Base-by-base conservation (phyloP, 1,284 basidiomycete species). In the Omphalotus olearius region DNA sequence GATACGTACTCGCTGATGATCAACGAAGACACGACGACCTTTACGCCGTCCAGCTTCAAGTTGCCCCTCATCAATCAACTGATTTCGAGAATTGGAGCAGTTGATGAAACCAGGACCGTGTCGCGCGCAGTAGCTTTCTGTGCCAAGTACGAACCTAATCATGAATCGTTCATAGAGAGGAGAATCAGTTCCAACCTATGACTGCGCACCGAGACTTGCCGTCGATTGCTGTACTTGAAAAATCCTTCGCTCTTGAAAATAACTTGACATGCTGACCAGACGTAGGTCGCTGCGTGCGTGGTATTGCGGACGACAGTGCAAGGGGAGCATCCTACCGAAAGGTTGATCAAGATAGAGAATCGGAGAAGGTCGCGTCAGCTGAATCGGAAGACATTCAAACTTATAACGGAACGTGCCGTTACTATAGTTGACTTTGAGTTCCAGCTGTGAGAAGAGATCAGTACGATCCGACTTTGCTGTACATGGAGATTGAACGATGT, bases 261-360 rank as follows among this genome's bases (percentile, higher is more conserved):
- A 14, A 72, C 60, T 55, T 79, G 76, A 50, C 78, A 62, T 2
- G 66, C 66, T 6, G 60, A 39, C 57, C 57, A 59, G 5, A 57
- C 45, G 25, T 47, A 53, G 30, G 49, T 25, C 11, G 57, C 57
- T 18, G 57, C 57, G 7, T 67, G 57, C 13, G 65, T 61, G 6
- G 69, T 72, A 59, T 66, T 71, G 16, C 68, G 55, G 23, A 23
- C 66, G 59, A 2, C 61, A 62, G 39, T 38, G 13, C n/a, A n/a
- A n/a, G n/a, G n/a, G n/a, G 55, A 56, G 37, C 41, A 54, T 7
- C 52, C 55, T 13, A 53, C 71, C 70, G 38, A 73, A 68, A 3
- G 76, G 76, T 62, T 78, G 75, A 60, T 77, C 75, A 46, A 79
- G 68, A 56, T 74, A 77, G 39, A 79, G 69, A 50, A 72, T 69